Conservation (phyloP, 1,284 basidiomycete genomes). For the Malassezia yamatoensis region DNA sequence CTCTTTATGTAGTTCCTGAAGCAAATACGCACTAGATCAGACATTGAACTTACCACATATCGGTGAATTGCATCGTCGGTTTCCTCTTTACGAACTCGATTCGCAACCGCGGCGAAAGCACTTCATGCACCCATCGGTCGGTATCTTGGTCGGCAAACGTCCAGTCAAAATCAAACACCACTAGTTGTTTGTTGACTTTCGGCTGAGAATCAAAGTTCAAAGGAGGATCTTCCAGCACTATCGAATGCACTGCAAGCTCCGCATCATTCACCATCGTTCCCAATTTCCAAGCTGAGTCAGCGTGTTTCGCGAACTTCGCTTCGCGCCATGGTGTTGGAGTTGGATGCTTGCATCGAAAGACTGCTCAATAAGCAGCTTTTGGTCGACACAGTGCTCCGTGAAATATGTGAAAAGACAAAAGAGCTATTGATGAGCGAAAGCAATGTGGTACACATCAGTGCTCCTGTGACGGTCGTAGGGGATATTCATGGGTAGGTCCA, state of each 20-base stretch:
- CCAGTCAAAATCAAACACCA: constrained; percentile 98
- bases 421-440: constrained; percentile 90
- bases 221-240: constrained; percentile 17
- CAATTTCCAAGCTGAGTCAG: constrained; percentile 5
- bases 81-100: constrained; percentile 64
- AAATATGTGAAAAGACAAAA: constrained; percentile 48
- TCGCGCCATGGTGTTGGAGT: constrained; percentile 37
- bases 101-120: constrained; percentile 72
- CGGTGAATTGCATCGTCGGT: constrained; percentile 74
- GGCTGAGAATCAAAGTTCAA: constrained; percentile 24
- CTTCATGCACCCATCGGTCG: constrained; percentile 90
- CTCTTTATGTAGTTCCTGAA: constrained; percentile 34
- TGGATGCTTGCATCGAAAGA: constrained; percentile 46
- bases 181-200: constrained; percentile 55
- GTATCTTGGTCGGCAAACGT: constrained; percentile 81
- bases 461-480: constrained; percentile 97
- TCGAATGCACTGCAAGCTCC: constrained; percentile 7
- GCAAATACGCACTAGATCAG: constrained; percentile 19
- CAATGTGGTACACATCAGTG: constrained; percentile 93
- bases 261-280: constrained; percentile 7
- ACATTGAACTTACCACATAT: constrained; percentile 51
- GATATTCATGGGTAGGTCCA: constrained; percentile 84
- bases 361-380: constrained; percentile 46
- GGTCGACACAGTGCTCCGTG: constrained; percentile 41
- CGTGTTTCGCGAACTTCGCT: background rate